Conservation (phyloP, 1,284 basidiomycete genomes). For the Boletus smithii region DNA sequence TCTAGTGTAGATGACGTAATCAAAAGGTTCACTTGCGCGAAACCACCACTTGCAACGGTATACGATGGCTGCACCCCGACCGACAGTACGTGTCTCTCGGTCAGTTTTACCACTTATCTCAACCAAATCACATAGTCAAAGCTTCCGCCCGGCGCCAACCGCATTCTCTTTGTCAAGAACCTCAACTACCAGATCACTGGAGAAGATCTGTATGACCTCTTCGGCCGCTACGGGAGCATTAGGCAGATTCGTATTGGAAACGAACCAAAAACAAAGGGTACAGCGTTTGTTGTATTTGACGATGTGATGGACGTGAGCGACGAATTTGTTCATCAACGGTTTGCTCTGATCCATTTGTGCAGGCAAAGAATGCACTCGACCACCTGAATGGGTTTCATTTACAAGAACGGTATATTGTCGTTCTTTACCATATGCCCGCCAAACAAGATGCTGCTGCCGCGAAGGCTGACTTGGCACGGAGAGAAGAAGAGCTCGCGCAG, state of each 20-base stretch:
- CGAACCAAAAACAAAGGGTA: constrained; percentile 90
- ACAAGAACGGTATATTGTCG: constrained; percentile 96
- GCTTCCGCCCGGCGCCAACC: constrained; percentile 79
- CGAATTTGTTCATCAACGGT: not conserved
- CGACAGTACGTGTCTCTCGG: constrained; percentile 47
- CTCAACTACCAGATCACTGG: constrained; percentile 94
- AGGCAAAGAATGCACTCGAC: constrained; percentile 95
- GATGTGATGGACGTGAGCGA: constrained; percentile 82
- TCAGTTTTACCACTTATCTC: not conserved
- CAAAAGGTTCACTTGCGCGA: not conserved
- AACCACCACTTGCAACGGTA: constrained; percentile 8
- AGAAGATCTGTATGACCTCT: constrained; percentile 94
- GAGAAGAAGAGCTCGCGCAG: constrained; percentile 87
- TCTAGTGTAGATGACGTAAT: constrained; percentile 21
- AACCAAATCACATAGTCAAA: constrained; percentile 51
- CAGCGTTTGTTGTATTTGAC: constrained; percentile 92
- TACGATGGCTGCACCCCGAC: constrained; percentile 60
- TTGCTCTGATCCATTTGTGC: constrained; percentile 17
- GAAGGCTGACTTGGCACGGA: constrained; percentile 87
- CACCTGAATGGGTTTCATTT: constrained; percentile 98
- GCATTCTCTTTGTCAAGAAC: constrained; percentile 86
- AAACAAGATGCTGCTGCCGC: constrained; percentile 90
- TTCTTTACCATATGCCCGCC: constrained; percentile 95
- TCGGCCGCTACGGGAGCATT: constrained; percentile 96
- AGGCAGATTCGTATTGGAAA: constrained; percentile 93